Conservation (phyloP, 1,139 yeast genomes). For the Pneumocystis sp. region DNA sequence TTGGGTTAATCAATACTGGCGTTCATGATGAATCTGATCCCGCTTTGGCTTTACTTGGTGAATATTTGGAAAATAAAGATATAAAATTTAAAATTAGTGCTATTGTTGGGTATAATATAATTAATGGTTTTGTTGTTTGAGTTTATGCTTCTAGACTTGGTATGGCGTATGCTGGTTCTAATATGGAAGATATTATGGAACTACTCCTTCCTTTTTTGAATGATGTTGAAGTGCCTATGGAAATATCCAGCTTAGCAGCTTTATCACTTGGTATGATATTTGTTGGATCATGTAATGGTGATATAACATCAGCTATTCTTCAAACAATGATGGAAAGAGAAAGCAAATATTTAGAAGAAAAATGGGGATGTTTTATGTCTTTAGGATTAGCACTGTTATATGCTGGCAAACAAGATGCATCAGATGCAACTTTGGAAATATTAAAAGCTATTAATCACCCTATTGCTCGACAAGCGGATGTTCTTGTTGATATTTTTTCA, state of each 20-base stretch:
- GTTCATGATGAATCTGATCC: conserved; percentile 95
- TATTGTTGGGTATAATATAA: conserved; percentile 37
- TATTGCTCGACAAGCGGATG: conserved; percentile 75
- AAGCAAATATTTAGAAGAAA: conserved; percentile 57
- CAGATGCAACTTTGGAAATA: conserved; percentile 88
- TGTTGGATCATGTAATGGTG: conserved; percentile 94
- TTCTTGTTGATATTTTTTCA: conserved; percentile 82
- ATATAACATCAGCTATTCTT: conserved; percentile 74
- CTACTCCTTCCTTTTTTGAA: conserved; percentile 72
- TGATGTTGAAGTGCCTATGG: conserved; percentile 61
- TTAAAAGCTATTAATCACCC: conserved; percentile 94
- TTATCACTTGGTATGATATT: conserved; percentile 85
- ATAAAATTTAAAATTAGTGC: conserved; percentile 60
- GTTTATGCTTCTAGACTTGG: conserved; percentile 42
- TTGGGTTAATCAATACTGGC: conserved; percentile 86
- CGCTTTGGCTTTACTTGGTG: conserved; percentile 62
- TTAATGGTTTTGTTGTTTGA: not conserved
- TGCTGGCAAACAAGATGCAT: conserved; percentile 81
- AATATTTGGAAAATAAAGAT: conserved; percentile 46
- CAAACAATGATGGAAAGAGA: conserved; percentile 84
- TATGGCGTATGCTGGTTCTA: conserved; percentile 87
- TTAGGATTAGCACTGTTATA: conserved; percentile 82
- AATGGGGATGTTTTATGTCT: conserved; percentile 82
- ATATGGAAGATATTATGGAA: conserved; percentile 68
- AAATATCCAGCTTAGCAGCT: conserved; percentile 74